A percentile compares a stretch with the other conserved stretches of the same genome.
phyloP scores from a whole-genome alignment of 441 rosid genomes.

The Gossypium trilobum region DNA sequence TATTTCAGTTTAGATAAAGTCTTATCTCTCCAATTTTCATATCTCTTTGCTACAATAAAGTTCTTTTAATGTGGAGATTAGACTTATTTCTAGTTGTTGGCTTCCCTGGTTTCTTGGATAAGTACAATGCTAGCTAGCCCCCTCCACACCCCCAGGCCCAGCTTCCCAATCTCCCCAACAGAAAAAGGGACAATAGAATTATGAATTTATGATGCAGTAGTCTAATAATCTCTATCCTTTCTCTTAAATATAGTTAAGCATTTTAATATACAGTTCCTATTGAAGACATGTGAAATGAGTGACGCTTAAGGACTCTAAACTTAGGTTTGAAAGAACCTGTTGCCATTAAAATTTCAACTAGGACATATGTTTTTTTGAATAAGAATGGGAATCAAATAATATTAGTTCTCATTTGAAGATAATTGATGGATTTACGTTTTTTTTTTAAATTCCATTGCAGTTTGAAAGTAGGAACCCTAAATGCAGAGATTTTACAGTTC shows the following conservation, averaged over 20 bases:
- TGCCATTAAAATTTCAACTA: neutral
- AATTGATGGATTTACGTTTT: neutral
- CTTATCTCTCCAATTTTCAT: neutral
- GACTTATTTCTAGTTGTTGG: neutral
- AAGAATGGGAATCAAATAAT: neutral
- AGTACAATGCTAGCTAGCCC: neutral
- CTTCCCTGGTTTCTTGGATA: neutral
- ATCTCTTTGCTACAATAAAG: neutral
- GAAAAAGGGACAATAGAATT: neutral
- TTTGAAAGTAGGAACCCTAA: slow-evolving; percentile 83
- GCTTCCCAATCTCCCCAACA: neutral
- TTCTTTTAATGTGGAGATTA: neutral
- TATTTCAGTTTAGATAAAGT: neutral
- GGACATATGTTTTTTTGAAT: neutral
- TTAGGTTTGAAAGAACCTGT: neutral
- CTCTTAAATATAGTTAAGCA: neutral
- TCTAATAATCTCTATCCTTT: neutral
- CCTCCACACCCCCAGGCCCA: neutral
- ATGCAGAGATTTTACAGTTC: slow-evolving; percentile 83
- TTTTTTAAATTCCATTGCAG: slow-evolving; percentile 31
- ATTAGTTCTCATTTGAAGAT: neutral
- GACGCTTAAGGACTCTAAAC: neutral
- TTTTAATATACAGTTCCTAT: neutral
- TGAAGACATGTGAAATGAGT: neutral
- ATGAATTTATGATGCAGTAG: neutral